Conservation (phyloP, 2,329 filamentous ascomycete species). For the Simplicillium sp. region DNA sequence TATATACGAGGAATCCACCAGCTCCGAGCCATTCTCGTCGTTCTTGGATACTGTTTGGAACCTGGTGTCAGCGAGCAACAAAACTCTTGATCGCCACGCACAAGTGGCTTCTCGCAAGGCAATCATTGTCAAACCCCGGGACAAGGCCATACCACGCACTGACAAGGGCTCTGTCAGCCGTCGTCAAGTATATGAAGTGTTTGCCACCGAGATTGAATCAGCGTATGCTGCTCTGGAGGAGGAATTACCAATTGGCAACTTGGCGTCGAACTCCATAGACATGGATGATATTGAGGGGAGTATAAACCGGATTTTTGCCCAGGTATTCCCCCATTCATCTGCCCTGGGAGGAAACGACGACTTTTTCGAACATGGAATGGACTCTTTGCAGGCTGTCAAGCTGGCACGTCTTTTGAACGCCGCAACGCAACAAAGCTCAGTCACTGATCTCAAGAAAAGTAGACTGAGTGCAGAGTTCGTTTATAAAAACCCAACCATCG, state of each 20-base stretch:
- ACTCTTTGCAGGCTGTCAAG: slow-evolving; percentile 17
- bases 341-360: slow-evolving; percentile 11
- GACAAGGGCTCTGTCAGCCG: slow-evolving; percentile 11
- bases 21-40: neutral
- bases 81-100: slow-evolving; percentile 6
- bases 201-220: slow-evolving; percentile 9
- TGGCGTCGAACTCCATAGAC: too few species aligned
- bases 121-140: slow-evolving; percentile 6
- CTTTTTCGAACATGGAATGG: slow-evolving; percentile 18
- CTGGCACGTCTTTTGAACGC: slow-evolving; percentile 10
- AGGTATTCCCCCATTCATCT: neutral
- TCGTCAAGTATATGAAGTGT: slow-evolving; percentile 5
- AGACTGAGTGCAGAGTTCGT: neutral
- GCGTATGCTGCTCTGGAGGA: slow-evolving; percentile 10
- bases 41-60: slow-evolving; percentile 4
- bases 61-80: slow-evolving; percentile 3
- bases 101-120: slow-evolving; percentile 7
- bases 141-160: slow-evolving; percentile 7
- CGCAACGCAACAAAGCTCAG: neutral
- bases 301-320: too few species aligned
- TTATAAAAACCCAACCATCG: too few species aligned
- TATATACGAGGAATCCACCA: too few species aligned
- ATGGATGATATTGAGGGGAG: too few species aligned
- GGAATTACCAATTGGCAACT: too few species aligned
- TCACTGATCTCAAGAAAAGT: neutral